Conservation (phyloP, 805 yeast genomes). For the Starmera caribaea region DNA sequence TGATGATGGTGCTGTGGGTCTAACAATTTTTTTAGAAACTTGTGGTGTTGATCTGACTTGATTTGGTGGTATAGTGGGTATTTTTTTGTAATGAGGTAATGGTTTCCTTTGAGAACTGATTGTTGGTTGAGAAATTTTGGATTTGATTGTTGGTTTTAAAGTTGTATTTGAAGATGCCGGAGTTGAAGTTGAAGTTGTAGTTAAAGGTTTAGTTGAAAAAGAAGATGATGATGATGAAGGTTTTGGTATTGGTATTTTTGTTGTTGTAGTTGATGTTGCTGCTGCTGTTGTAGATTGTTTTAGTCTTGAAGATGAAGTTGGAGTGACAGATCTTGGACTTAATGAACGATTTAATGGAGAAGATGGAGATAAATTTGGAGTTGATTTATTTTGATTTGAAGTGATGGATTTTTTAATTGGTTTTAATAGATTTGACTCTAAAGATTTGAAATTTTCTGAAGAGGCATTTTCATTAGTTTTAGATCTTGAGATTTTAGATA, state of each 20-base stretch:
- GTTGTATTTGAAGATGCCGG: not conserved
- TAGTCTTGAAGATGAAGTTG: not conserved
- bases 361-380: not conserved
- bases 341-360: not conserved
- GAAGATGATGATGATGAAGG: conserved; percentile 5
- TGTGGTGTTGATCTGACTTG: too few species aligned
- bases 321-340: not conserved
- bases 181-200: conserved; percentile 7
- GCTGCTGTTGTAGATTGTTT: not conserved
- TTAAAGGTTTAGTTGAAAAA: conserved; percentile 1
- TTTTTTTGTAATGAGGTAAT: not conserved
- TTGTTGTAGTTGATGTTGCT: conserved; percentile 2
- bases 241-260: conserved; percentile 5
- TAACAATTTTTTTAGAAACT: conserved; percentile 4
- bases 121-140: not conserved
- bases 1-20: conserved; percentile 7
- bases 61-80: not conserved
- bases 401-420: conserved; percentile 1
- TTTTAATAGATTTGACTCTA: not conserved
- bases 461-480: conserved; percentile 1
- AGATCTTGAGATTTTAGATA: conserved; percentile 11
- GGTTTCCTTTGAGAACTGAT: not conserved
- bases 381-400: conserved; percentile 4
- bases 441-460: not conserved
- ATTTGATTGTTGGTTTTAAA: not conserved